Conservation (phyloP, 2,329 filamentous ascomycete genomes). For the Calonectria pseudoreteaudii region DNA sequence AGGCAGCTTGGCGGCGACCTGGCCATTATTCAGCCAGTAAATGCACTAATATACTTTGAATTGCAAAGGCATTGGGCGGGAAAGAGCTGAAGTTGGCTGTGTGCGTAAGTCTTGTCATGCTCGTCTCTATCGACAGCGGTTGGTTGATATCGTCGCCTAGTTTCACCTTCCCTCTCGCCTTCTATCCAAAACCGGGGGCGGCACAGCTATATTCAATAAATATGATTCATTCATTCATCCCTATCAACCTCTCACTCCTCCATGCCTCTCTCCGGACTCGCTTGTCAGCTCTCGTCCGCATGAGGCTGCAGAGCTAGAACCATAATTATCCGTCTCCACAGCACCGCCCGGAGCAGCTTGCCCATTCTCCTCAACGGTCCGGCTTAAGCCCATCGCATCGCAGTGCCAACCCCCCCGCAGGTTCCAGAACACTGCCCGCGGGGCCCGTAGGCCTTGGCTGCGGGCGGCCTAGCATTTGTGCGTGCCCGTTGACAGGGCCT, state of each 20-base stretch:
- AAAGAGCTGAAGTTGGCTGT: background rate
- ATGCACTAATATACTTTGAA: background rate
- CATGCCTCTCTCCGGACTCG: background rate
- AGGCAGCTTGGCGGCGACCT: background rate
- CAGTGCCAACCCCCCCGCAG: background rate
- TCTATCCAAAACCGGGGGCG: background rate
- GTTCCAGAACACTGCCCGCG: slow-evolving; percentile 1
- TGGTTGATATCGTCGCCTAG: background rate
- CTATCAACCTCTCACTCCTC: background rate
- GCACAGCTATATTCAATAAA: background rate
- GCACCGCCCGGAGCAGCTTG: background rate
- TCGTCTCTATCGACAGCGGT: background rate
- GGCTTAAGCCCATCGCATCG: background rate
- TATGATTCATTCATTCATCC: background rate
- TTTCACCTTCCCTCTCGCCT: background rate
- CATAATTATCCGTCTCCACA: slow-evolving; percentile 7
- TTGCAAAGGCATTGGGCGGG: background rate
- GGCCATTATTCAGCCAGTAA: background rate
- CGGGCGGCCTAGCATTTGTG: background rate
- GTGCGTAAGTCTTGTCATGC: background rate
- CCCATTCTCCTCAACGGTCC: background rate
- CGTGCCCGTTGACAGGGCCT: background rate
- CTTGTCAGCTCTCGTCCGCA: background rate
- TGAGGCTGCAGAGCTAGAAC: background rate
- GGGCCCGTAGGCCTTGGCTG: background rate